phyloP scores from a whole-genome alignment of 495 filamentous ascomycete species.

The Aspergillus wentii region DNA sequence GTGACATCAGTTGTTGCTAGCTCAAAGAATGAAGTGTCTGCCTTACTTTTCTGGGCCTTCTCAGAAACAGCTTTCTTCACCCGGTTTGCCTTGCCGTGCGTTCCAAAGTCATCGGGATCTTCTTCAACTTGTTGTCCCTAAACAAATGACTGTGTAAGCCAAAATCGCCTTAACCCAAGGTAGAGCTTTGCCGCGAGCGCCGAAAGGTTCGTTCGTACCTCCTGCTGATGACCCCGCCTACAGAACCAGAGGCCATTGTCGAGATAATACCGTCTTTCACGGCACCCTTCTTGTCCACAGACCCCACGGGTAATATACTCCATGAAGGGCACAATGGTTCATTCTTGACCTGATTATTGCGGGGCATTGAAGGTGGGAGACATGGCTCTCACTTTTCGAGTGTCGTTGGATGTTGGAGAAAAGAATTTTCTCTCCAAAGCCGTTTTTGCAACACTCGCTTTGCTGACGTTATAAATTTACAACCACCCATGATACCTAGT shows the following conservation, averaged over 20 bases:
- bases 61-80: conserved; percentile 50
- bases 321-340: conserved; percentile 36
- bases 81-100: conserved; percentile 53
- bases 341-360: conserved; percentile 23
- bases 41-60: conserved; percentile 44
- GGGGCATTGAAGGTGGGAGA: neutral
- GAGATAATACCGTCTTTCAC: conserved; percentile 54
- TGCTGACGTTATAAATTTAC: too few species aligned
- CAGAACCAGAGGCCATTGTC: conserved; percentile 65
- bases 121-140: conserved; percentile 54
- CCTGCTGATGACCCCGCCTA: conserved; percentile 60
- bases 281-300: conserved; percentile 63
- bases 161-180: neutral
- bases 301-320: conserved; percentile 52
- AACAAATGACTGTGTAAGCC: neutral
- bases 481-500: too few species aligned
- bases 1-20: neutral
- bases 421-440: too few species aligned
- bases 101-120: conserved; percentile 72
- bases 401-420: too few species aligned
- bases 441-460: too few species aligned
- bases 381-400: neutral
- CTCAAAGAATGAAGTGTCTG: neutral
- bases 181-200: neutral
- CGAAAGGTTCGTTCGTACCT: conserved; percentile 27